Evolutionary conservation across 2,329 filamentous ascomycete genomes (phyloP).

Genomic region (Colletotrichum simmondsii): DNA sequence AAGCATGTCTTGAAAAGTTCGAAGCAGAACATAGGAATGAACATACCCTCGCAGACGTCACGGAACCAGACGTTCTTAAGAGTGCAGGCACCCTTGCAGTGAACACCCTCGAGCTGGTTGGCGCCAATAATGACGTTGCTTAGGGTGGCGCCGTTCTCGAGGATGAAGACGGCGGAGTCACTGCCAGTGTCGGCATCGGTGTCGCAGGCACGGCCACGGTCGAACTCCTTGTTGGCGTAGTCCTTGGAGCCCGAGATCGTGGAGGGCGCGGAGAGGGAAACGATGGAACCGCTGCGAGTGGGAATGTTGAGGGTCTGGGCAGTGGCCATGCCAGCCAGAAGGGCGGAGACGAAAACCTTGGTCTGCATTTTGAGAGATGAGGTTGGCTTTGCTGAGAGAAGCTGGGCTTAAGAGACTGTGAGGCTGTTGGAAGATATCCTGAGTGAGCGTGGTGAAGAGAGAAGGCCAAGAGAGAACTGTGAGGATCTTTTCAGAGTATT

Average conservation of each 20-base stretch:
- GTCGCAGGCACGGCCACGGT: constrained; percentile 36
- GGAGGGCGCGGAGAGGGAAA: constrained; percentile 36
- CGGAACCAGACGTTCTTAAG: constrained; percentile 52
- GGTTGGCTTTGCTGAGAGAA: neutral
- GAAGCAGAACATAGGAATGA: fast-evolving
- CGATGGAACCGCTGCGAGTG: constrained; percentile 37
- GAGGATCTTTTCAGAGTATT: neutral
- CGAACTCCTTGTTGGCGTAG: constrained; percentile 37
- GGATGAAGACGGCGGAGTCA: constrained; percentile 59
- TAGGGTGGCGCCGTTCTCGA: constrained; percentile 60
- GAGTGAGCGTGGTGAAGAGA: constrained; percentile 14
- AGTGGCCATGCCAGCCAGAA: constrained; percentile 28
- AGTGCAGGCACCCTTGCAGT: constrained; percentile 59
- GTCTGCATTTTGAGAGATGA: constrained; percentile 22
- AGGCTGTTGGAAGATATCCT: neutral
- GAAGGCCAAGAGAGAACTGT: fast-evolving
- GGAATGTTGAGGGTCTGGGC: constrained; percentile 39
- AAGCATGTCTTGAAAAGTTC: no score
- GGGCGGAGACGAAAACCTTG: constrained; percentile 25
- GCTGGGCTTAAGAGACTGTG: neutral
- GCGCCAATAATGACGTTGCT: constrained; percentile 65
- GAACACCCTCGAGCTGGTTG: constrained; percentile 61
- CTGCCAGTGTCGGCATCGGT: constrained; percentile 36
- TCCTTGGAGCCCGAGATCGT: constrained; percentile 36
- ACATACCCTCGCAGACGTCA: constrained; percentile 49